phyloP scores from a whole-genome alignment of 805 yeast genomes.

The Saccharomycopsis sp. region DNA sequence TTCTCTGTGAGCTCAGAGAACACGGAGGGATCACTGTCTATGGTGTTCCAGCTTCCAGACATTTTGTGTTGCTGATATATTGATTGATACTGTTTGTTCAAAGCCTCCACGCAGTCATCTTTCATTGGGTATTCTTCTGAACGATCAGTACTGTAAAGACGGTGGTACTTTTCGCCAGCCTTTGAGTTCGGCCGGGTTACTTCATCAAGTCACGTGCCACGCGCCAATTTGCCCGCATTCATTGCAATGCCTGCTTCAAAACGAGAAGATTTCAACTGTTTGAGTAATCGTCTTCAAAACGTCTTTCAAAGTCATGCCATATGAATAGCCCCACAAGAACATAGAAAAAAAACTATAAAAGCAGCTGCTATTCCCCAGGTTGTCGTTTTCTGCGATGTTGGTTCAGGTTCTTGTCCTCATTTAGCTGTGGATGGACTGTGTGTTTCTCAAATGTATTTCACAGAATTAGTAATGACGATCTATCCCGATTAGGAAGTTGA shows the following conservation, averaged over 20 bases:
- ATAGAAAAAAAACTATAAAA: not conserved
- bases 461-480: not conserved
- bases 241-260: not conserved
- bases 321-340: too few species aligned
- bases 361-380: not conserved
- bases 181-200: too few species aligned
- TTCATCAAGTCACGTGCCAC: not conserved
- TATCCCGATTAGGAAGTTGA: not conserved
- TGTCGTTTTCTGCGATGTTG: not conserved
- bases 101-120: too few species aligned
- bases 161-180: too few species aligned
- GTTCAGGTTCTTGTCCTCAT: too few species aligned
- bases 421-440: too few species aligned
- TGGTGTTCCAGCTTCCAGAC: slow-evolving; percentile 44
- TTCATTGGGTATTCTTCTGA: too few species aligned
- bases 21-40: slow-evolving; percentile 60
- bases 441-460: too few species aligned
- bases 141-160: too few species aligned
- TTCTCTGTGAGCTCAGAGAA: slow-evolving; percentile 56
- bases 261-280: not conserved
- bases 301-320: too few species aligned
- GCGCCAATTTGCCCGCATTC: not conserved
- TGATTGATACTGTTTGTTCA: not conserved
- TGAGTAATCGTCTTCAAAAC: not conserved
- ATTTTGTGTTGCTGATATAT: not conserved